phyloP scores from a whole-genome alignment of 2,329 filamentous ascomycete genomes.

The Colletotrichum endophyticum region DNA sequence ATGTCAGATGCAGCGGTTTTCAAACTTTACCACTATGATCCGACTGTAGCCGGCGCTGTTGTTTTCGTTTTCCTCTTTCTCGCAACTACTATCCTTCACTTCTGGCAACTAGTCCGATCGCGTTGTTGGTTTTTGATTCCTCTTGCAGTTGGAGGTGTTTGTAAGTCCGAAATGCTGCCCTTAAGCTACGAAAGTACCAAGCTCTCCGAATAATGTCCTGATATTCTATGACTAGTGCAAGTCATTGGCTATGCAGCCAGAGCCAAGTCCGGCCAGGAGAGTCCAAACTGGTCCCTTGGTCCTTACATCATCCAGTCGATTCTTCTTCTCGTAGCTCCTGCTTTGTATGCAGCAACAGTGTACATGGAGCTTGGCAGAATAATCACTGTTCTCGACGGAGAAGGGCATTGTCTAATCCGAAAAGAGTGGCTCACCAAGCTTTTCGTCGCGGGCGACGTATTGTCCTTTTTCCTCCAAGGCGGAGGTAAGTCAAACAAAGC shows the following conservation, averaged over 20 bases:
- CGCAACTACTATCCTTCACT: constrained; percentile 42
- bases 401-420: constrained; percentile 34
- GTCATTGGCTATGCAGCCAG: constrained; percentile 57
- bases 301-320: constrained; percentile 47
- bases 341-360: constrained; percentile 52
- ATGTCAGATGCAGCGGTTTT: neutral
- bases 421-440: constrained; percentile 53
- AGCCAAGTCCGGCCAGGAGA: constrained; percentile 44
- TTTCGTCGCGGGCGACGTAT: constrained; percentile 59
- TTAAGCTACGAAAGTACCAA: constrained; percentile 17
- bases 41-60: constrained; percentile 45
- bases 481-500: constrained; percentile 31
- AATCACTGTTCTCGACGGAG: constrained; percentile 41
- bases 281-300: constrained; percentile 38
- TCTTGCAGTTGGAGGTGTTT: constrained; percentile 53
- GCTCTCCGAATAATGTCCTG: neutral
- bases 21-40: constrained; percentile 51
- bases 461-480: constrained; percentile 56
- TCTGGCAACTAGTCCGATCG: constrained; percentile 41
- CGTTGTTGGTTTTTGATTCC: constrained; percentile 58
- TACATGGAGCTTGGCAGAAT: constrained; percentile 55
- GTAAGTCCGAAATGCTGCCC: constrained; percentile 33
- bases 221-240: constrained; percentile 40
- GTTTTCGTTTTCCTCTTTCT: constrained; percentile 46
- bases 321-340: constrained; percentile 49